Evolutionary conservation across 768 basidiomycete species (phyloP).

Genomic region (Lentinus brumalis): DNA sequence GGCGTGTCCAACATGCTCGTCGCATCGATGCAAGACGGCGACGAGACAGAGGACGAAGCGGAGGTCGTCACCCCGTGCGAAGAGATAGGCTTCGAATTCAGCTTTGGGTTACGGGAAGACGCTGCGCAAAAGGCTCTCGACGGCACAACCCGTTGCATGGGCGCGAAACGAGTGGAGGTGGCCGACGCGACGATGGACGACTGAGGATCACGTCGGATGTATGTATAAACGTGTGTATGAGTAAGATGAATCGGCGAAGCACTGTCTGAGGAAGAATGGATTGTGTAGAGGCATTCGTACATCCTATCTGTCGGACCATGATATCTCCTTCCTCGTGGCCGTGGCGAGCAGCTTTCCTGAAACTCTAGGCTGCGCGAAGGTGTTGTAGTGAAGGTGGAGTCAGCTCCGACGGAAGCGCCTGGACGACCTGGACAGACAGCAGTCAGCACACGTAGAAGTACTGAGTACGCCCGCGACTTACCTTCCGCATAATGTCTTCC

Average conservation of each 20-base stretch:
- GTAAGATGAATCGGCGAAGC: not conserved
- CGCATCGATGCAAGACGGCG: not conserved
- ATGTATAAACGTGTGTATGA: not conserved
- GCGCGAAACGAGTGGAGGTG: too few species aligned
- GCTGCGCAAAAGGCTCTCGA: too few species aligned
- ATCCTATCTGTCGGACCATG: not conserved
- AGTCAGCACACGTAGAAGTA: not conserved
- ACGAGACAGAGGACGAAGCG: constrained; percentile 12
- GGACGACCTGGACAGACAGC: constrained; percentile 6
- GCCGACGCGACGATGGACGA: too few species aligned
- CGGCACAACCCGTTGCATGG: too few species aligned
- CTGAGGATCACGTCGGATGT: not conserved
- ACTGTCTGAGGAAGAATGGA: not conserved
- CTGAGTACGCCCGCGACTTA: constrained; percentile 31
- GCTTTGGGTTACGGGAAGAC: too few species aligned
- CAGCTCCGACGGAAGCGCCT: constrained; percentile 15
- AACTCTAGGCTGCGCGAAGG: not conserved
- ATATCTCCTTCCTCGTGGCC: too few species aligned
- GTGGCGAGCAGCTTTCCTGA: too few species aligned
- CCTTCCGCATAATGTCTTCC: constrained; percentile 61
- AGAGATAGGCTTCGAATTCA: not conserved
- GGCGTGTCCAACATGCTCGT: not conserved
- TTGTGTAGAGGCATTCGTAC: not conserved
- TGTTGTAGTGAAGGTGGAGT: constrained; percentile 9
- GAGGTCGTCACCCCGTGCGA: constrained; percentile 15